Conservation (phyloP, 441 rosid species). For the Euphorbia schlechtendalii region DNA sequence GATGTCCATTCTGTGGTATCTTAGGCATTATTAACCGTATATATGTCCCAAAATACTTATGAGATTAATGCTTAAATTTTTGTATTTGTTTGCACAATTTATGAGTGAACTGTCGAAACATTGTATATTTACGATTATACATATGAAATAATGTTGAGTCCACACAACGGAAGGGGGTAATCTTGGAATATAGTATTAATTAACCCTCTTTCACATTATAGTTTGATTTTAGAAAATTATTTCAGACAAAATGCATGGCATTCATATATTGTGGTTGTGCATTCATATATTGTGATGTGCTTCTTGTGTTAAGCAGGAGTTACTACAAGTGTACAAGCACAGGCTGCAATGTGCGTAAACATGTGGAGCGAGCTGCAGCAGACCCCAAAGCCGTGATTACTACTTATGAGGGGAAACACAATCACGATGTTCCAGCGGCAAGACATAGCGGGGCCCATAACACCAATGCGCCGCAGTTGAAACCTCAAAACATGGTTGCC, state of each 20-base stretch:
- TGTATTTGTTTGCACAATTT: too few species aligned
- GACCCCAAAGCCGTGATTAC: constrained; percentile 52
- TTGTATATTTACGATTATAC: too few species aligned
- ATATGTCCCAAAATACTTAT: too few species aligned
- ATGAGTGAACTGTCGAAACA: too few species aligned
- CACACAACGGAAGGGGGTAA: neutral
- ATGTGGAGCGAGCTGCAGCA: constrained; percentile 63
- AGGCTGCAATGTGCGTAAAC: constrained; percentile 60
- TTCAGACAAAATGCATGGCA: too few species aligned
- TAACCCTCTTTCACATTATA: too few species aligned
- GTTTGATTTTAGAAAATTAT: too few species aligned
- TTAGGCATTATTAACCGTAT: too few species aligned
- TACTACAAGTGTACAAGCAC: constrained; percentile 66
- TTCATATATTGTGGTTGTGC: too few species aligned
- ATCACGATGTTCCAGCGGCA: constrained; percentile 59
- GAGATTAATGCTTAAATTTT: too few species aligned
- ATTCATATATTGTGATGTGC: too few species aligned
- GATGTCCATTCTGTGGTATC: too few species aligned
- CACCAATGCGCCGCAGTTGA: constrained; percentile 23
- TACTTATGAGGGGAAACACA: constrained; percentile 65
- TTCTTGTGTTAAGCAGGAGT: constrained; percentile 38
- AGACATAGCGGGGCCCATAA: constrained; percentile 50
- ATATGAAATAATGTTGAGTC: neutral
- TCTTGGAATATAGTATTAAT: neutral
- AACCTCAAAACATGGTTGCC: constrained; percentile 31